These are phyloP conservation scores for Alternaria incomplexa DNA, from an alignment of 2,329 filamentous ascomycete genomes.

Conservation along the genomic window DNA sequence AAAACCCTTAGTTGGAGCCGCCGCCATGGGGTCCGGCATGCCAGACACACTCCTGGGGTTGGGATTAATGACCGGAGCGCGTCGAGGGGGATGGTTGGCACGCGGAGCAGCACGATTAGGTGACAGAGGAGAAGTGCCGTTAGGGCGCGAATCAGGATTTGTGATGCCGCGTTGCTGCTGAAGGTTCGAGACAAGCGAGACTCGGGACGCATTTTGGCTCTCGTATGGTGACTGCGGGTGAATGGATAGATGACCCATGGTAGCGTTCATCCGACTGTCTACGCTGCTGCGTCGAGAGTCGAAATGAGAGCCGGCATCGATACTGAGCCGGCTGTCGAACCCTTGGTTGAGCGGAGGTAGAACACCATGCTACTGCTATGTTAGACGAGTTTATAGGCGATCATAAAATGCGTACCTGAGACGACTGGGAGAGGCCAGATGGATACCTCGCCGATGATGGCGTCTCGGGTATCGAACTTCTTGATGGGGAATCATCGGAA, in stretches of 20 bases:
- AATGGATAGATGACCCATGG: constrained; percentile 72
- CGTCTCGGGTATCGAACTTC: constrained; percentile 52
- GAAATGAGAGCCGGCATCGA: constrained; percentile 56
- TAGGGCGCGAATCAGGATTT: constrained; percentile 47
- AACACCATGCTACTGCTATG: constrained; percentile 39
- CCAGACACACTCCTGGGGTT: constrained; percentile 66
- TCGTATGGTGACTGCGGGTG: constrained; percentile 73
- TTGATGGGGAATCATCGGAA: constrained; percentile 56
- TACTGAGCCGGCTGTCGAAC: constrained; percentile 56
- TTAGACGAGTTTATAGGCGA: constrained; percentile 16
- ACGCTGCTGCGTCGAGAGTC: constrained; percentile 77
- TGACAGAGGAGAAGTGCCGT: constrained; percentile 54
- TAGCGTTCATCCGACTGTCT: constrained; percentile 77
- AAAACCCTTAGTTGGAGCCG: constrained; percentile 80
- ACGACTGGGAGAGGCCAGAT: constrained; percentile 30
- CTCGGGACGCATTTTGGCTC: constrained; percentile 77
- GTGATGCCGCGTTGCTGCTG: constrained; percentile 64
- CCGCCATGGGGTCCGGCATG: constrained; percentile 68
- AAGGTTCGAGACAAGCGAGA: constrained; percentile 74
- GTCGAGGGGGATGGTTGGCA: constrained; percentile 54
- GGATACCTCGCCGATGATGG: constrained; percentile 48
- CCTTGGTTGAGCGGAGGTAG: constrained; percentile 65
- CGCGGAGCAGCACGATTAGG: constrained; percentile 48
- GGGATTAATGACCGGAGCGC: constrained; percentile 78
- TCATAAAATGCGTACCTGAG: constrained; percentile 29